Conservation (phyloP, 768 basidiomycete genomes). For the Holtermanniella nyarrowii region DNA sequence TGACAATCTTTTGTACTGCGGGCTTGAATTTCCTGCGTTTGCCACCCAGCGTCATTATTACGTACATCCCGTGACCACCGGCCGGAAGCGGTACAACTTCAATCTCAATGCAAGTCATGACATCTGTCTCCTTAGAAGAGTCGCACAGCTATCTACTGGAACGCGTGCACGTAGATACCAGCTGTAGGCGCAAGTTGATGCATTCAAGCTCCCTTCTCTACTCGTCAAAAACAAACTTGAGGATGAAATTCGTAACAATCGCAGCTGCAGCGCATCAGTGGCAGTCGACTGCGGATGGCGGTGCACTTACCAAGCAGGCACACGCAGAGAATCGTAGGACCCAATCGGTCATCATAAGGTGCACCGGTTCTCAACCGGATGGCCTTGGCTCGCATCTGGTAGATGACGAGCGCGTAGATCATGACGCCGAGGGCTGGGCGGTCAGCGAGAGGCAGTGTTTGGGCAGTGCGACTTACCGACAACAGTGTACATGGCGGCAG, state of each 20-base stretch:
- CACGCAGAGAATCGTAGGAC: slow-evolving; percentile 48
- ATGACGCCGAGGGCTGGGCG: slow-evolving; percentile 83
- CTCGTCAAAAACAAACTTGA: slow-evolving; percentile 37
- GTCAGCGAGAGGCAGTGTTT: not conserved
- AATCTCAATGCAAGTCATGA: too few species aligned
- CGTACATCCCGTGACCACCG: too few species aligned
- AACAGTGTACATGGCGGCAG: slow-evolving; percentile 89
- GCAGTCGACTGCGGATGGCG: not conserved
- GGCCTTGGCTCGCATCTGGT: slow-evolving; percentile 89
- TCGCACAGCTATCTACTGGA: too few species aligned
- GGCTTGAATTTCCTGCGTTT: too few species aligned
- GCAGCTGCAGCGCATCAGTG: slow-evolving; percentile 22
- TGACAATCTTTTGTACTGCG: too few species aligned
- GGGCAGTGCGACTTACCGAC: slow-evolving; percentile 55
- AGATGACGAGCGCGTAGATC: slow-evolving; percentile 88
- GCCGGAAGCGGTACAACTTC: too few species aligned
- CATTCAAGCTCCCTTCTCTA: too few species aligned
- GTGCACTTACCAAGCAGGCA: slow-evolving; percentile 24
- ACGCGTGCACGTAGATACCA: too few species aligned
- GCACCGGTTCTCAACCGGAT: slow-evolving; percentile 85
- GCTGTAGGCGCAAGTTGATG: too few species aligned
- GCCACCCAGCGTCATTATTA: too few species aligned
- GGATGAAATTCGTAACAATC: slow-evolving; percentile 38
- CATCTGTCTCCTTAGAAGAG: too few species aligned
- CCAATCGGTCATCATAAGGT: slow-evolving; percentile 91